Conservation (phyloP, 129 eudicot genomes). For the Tagetes patula region DNA sequence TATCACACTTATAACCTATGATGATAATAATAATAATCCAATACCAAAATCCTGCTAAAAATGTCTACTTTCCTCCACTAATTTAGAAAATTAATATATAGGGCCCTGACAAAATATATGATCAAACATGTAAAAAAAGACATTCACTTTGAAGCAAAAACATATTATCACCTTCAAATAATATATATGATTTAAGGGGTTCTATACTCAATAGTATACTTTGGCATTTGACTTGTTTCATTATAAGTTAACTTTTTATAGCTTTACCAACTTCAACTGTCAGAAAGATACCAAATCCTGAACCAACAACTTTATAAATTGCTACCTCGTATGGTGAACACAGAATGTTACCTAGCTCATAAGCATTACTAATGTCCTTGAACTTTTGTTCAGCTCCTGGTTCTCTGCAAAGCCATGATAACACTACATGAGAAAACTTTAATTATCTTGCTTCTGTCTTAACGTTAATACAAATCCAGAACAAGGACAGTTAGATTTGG, state of each 20-base stretch:
- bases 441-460: slow-evolving; percentile 2
- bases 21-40: slow-evolving; percentile 11
- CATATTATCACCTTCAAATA: slow-evolving; percentile 13
- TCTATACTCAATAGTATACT: background rate
- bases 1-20: slow-evolving; percentile 5
- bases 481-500: background rate
- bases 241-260: background rate
- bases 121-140: background rate
- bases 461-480: background rate
- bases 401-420: slow-evolving; percentile 50
- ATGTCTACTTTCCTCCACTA: slow-evolving; percentile 23
- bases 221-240: background rate
- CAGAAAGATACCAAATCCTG: background rate
- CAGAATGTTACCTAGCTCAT: slow-evolving; percentile 55
- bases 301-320: background rate
- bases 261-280: background rate
- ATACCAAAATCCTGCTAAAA: slow-evolving; percentile 24
- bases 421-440: slow-evolving; percentile 12
- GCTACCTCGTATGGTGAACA: background rate
- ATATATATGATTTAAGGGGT: too few species aligned
- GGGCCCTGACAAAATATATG: background rate
- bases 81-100: slow-evolving; percentile 7
- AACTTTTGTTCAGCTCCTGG: slow-evolving; percentile 90
- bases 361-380: slow-evolving; percentile 94
- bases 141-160: background rate